Base-by-base conservation (phyloP, 2,329 filamentous ascomycete genomes). In the Tolypocladium tropicale region DNA sequence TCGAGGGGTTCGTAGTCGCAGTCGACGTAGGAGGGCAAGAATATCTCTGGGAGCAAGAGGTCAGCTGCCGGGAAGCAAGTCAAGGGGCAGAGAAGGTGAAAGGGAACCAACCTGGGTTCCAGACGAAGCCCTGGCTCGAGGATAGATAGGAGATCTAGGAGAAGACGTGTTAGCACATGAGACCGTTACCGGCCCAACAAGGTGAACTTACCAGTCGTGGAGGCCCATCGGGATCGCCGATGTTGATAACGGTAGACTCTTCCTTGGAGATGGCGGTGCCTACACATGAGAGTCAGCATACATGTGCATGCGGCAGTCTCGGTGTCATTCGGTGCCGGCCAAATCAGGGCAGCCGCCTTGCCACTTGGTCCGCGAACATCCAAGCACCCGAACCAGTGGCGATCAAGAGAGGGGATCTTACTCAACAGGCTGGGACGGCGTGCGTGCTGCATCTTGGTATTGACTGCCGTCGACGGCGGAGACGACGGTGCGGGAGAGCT, bases 221-320 rank as follows among this genome's bases (percentile, higher is more conserved):
- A 60, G 83, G 81, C n/a, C 84, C 85, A 61, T 90, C 86, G 28
- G 84, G 83, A 60, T 88, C 82, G 46, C 86, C 88, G 62, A 93
- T 83, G 68, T 91, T 89, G 69, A 92, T 84, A 51, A 90, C 86
- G n/a, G 85, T 90, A 65, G 86, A 86, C 71, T 91, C 86, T 63
- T 88, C 81, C 68, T 88, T 84, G 49, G 83, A 83, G 59, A 92
- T 77, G 21, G 87, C 85, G 46, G 83, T 80, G 70, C 88, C 88
- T 90, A 61, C 30, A 53, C 43, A 28, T 39, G 51, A 48, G 51
- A 59, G 65, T 72, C 62, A 74, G 71, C 54, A 60, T 60, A 53
- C 25, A 32, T 54, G 57, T 46, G 23, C 53, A 52, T 50, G 55
- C 18, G 10, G 46, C 28, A 9, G 46, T 18, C 28, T 30, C 33